Base-by-base conservation (phyloP, 2,329 filamentous ascomycete genomes). In the Orbilia quercus region DNA sequence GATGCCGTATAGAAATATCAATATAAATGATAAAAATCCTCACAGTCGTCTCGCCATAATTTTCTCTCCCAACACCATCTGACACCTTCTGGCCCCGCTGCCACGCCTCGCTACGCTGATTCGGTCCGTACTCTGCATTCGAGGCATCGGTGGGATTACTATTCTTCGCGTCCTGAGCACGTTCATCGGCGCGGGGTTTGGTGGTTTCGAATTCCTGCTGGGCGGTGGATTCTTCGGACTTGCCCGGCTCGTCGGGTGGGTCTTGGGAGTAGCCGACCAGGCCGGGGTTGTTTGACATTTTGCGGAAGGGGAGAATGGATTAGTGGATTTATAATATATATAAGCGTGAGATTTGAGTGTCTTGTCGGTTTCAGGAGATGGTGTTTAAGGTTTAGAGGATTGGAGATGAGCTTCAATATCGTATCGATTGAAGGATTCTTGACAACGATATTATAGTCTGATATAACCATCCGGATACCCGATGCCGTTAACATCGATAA, bases 261-360 rank as follows among this genome's bases (percentile, higher is more conserved):
- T 65, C 60, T 40, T 57, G 60, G 23, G 60, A 54, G 50, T 55
- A 65, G 18, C 50, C 60, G 5, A 65, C 51, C 18, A 57, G 20
- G 5, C 60, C 51, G 44, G 40, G 60, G 12, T 18, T 4, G 9
- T 50, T 42, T 28, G 60, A 40, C 50, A 65, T 65, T 12, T 57
- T 42, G 28, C n/a, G n/a, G n/a, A n/a, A n/a, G n/a, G n/a, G n/a
- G n/a, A n/a, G n/a, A n/a, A n/a, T n/a, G n/a, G n/a, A n/a, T n/a
- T n/a, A n/a, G n/a, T n/a, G n/a, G n/a, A n/a, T n/a, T n/a, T n/a
- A n/a, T n/a, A 31, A 9, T 4, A 31, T 31, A 5, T 31, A 31
- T 31, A 31, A 31, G 28, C 28, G 28, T 31, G 9, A 31, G 4
- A 31, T 31, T 31, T 31, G 9, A 31, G 28, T 4, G 28, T 31